Base-by-base conservation (phyloP, 208 protist species). In the Acanthamoeba culbertsoni region DNA sequence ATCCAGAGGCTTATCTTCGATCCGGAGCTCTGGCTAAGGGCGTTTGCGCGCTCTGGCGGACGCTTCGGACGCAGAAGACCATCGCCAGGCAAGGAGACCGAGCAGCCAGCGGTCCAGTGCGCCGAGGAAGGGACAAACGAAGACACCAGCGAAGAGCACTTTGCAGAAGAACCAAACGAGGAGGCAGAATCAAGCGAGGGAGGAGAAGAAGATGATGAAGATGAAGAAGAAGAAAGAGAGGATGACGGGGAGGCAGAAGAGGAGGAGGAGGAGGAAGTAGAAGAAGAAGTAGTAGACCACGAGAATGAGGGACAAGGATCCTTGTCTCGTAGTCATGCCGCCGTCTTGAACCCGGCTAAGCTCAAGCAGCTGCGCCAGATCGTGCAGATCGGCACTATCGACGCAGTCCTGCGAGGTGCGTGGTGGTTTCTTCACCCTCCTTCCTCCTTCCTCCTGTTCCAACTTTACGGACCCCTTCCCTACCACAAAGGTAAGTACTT, bases 361-460 rank as follows among this genome's bases (percentile, higher is more conserved):
- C 37, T 77, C n/a, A 68, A 77, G 45, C 45, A 68, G 43, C 53
- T 92, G 42, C 0, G 86, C 14, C 55, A 62, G 40, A 51, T 71
- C 59, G 86, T 92, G 55, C 86, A 92, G 59, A 92, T 77, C 0
- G 86, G 86, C 5, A 92, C 86, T 31, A 77, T 92, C 40, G 59
- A 92, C 57, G 86, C 86, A 48, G 57, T 92, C 33, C 35, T 92
- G 40, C 37, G 86, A 5, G 79, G 79, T 89, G 31, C 65, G 18
- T 28, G 77, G n/a, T n/a, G n/a, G n/a, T n/a, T n/a, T n/a, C n/a
- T n/a, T 33, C 46, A 7, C 42, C 1, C 51, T 59, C 51, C 14
- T 88, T 16, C 51, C 46, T 1, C 18, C 48, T 53, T 84, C 7
- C 33, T 84, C 73, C 10, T 53, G 10, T 18, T 75, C 63, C n/a